Evolutionary conservation across 2,329 filamentous ascomycete species (phyloP).

Genomic region (Colletotrichum lentis): DNA sequence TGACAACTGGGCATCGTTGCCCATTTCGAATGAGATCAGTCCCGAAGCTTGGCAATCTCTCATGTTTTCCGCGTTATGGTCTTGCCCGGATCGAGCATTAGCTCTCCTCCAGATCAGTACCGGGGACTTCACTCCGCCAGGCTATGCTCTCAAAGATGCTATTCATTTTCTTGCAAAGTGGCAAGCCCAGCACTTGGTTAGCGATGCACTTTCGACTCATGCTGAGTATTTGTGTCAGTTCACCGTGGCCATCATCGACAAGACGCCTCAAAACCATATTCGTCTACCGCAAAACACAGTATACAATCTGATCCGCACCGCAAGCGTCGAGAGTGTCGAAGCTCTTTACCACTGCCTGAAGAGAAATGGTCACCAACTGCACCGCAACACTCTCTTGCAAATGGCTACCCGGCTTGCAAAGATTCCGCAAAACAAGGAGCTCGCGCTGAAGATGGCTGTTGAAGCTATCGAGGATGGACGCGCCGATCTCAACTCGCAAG

Average conservation of each 20-base stretch:
- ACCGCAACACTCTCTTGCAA: slow-evolving; percentile 56
- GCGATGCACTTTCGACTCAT: slow-evolving; percentile 2
- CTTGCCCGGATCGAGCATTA: slow-evolving; percentile 45
- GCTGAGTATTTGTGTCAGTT: slow-evolving; percentile 41
- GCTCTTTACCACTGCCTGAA: slow-evolving; percentile 50
- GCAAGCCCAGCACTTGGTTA: slow-evolving; percentile 13
- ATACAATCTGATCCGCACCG: slow-evolving; percentile 32
- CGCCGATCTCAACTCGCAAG: slow-evolving; percentile 56
- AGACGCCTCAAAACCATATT: slow-evolving; percentile 43
- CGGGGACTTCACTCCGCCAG: slow-evolving; percentile 47
- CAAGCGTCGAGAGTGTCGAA: slow-evolving; percentile 1
- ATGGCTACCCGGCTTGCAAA: slow-evolving; percentile 58
- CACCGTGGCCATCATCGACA: slow-evolving; percentile 24
- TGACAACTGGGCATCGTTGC: slow-evolving; percentile 39
- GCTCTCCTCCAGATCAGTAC: slow-evolving; percentile 52
- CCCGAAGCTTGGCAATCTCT: slow-evolving; percentile 44
- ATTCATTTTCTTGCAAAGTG: slow-evolving; percentile 46
- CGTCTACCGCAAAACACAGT: slow-evolving; percentile 52
- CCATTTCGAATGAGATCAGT: background rate
- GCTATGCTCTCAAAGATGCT: slow-evolving; percentile 51
- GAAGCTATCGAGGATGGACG: slow-evolving; percentile 48
- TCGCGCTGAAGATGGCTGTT: slow-evolving; percentile 54
- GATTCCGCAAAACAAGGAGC: slow-evolving; percentile 50
- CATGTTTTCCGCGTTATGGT: slow-evolving; percentile 50
- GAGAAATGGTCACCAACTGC: slow-evolving; percentile 45